Percentiles rank a stretch among this genome's conserved stretches.
Conservation (phyloP, 2,329 filamentous ascomycete species). For the Metarhizium guizhouense region DNA sequence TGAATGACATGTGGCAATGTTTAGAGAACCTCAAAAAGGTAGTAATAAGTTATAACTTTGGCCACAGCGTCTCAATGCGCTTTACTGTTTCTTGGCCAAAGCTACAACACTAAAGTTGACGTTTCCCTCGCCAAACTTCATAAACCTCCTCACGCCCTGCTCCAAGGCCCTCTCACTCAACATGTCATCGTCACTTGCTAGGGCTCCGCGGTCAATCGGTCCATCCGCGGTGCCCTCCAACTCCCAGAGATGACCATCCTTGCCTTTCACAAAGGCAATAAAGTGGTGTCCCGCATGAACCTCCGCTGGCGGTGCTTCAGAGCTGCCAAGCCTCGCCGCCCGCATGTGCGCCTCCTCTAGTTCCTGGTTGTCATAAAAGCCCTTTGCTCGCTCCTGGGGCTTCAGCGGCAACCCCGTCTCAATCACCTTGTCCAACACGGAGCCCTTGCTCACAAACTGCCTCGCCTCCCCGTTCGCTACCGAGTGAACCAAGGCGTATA, state of each 20-base stretch:
- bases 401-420: conserved; percentile 50
- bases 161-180: conserved; percentile 60
- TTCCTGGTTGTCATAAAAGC: conserved; percentile 61
- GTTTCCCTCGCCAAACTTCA: conserved; percentile 26
- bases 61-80: too few relatives aligned
- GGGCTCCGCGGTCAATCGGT: conserved; percentile 55
- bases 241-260: conserved; percentile 63
- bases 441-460: conserved; percentile 41
- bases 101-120: conserved; percentile 31
- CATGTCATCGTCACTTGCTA: conserved; percentile 50
- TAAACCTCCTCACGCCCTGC: conserved; percentile 39
- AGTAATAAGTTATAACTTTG: too few relatives aligned
- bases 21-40: too few relatives aligned
- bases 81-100: conserved; percentile 15
- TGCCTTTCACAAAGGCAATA: conserved; percentile 67
- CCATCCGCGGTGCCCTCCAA: conserved; percentile 68
- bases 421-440: conserved; percentile 50
- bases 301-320: conserved; percentile 50
- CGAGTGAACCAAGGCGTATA: conserved; percentile 68
- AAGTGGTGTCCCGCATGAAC: conserved; percentile 65
- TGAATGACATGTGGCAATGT: too few relatives aligned
- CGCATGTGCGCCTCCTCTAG: conserved; percentile 66
- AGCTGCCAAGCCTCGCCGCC: conserved; percentile 61
- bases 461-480: conserved; percentile 59
- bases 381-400: conserved; percentile 52